Base-by-base conservation (phyloP, 2,329 filamentous ascomycete genomes). In the Tolypocladium ophioglossoides region DNA sequence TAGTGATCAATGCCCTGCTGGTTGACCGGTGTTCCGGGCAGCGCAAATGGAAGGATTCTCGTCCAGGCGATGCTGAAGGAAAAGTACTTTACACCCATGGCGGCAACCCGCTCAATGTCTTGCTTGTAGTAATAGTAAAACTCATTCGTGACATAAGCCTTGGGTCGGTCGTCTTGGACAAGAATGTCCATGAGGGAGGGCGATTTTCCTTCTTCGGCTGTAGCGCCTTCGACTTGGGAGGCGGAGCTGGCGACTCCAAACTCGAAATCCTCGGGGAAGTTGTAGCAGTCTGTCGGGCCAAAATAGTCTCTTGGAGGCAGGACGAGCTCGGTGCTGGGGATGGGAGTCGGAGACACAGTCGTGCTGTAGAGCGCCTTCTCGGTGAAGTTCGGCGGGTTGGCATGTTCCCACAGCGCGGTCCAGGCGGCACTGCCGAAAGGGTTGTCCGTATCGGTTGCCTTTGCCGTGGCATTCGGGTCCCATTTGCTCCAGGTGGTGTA, bases 111-210 rank as follows among this genome's bases (percentile, higher is more conserved):
- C 55, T 75, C 76, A 46, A 81, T 78, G 44, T 80, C 76, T 63
- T 80, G 78, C 62, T 79, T 80, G 59, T 80, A 81, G 9, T 78
- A 64, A 56, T 78, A 80, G 61, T 80, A 80, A 54, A 79, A 72
- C 64, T 78, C 75, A 44, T 74, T 77, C 2, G 73, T 73, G 38
- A 70, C 66, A 53, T 72, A 69, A 32, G 63, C 55, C 46, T 71
- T 68, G 4, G 56, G 52, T 2, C 62, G 50, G 6, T 59, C 58
- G 34, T 63, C 59, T 5, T 51, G 55, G 2, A 66, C 58, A 4
- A 71, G 67, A 57, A 74, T 68, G 51, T 78, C 75, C 63, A 72
- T 65, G n/a, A 74, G 61, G 3, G 69, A 68, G 0, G 74, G 75
- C 0, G 70, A 64, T 51, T 73, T 68, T 9, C 75, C 75, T 51